Base-by-base conservation (phyloP, 768 basidiomycete genomes). In the Leccinum boreale region DNA sequence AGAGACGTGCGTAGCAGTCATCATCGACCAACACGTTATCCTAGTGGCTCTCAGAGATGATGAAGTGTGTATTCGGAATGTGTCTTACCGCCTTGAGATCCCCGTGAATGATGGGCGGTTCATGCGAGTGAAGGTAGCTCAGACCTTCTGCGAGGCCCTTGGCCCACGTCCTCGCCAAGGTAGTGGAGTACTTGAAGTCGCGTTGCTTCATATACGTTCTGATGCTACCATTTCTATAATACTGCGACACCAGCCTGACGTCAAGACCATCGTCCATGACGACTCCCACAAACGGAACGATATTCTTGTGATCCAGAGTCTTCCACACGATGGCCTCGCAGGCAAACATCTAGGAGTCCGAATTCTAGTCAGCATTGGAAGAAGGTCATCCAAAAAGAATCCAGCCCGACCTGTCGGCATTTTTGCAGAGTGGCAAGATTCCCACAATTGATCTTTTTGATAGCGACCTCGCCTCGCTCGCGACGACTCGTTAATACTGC, bases 11-110 rank as follows among this genome's bases (percentile, higher is more conserved):
- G 11, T 57, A 52, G 19, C 26, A 49, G 1, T 17, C 10, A 11
- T 60, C 46, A 39, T 61, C 57, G 4, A 71, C 62, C 49, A 71
- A 51, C 23, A 66, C 58, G 33, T 71, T 71, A 17, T 64, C 62
- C 72, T 70, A 51, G 21, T 26, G 14, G 36, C 19, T 21, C 5
- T 66, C 50, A 57, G 54, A 49, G 23, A 47, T 14, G 29, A 45
- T 17, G 15, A 50, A 26, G 12, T 47, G 52, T 46, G 8, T 3
- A 17, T n/a, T 60, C 3, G 17, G 17, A 50, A 21, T 19, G 21
- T 53, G 23, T 39, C 70, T 63, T 50, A 59, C 77, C 29, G 70
- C 72, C 59, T 78, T 79, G 26, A 79, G 29, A 61, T 79, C 78
- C 7, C 78, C 75, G 24, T 79, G 78, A 14, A 76, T 59, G 26